phyloP scores from a whole-genome alignment of 345 rosid genomes.

The Arabidopsis arenosa region DNA sequence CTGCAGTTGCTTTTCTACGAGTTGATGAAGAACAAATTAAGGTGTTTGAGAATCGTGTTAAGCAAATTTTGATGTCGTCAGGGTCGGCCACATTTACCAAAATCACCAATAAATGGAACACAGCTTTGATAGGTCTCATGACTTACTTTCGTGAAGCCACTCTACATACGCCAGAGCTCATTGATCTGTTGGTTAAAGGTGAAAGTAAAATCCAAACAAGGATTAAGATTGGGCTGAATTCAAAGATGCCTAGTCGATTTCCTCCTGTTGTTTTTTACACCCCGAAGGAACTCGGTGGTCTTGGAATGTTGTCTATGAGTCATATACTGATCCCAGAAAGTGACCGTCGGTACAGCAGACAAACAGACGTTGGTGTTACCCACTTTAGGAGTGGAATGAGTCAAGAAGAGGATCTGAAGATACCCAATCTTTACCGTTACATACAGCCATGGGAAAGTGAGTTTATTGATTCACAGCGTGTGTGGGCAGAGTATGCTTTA shows the following conservation, averaged over 20 bases:
- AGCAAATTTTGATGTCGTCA: constrained; percentile 99
- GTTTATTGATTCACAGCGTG: constrained; percentile 98
- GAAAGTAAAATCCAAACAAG: constrained; percentile 99
- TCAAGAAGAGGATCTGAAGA: constrained; percentile 97
- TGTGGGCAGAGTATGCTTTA: constrained; percentile 99
- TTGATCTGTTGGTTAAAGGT: constrained; percentile 95
- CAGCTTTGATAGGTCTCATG: constrained; percentile 96
- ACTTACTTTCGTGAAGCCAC: constrained; percentile 99
- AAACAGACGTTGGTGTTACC: constrained; percentile 99
- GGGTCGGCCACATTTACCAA: constrained; percentile 98
- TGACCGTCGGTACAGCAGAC: constrained; percentile 99
- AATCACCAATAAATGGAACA: constrained; percentile 99
- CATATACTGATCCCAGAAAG: constrained; percentile 99
- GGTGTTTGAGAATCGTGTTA: constrained; percentile 97
- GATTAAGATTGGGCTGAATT: constrained; percentile 95
- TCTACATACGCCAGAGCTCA: constrained; percentile 96
- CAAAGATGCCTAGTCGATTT: constrained; percentile 99
- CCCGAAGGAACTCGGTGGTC: constrained; percentile 99
- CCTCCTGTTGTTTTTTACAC: constrained; percentile 99
- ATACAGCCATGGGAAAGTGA: constrained; percentile 99
- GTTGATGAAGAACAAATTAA: constrained; percentile 99
- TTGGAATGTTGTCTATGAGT: constrained; percentile 99
- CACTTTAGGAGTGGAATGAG: constrained; percentile 99
- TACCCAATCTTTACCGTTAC: constrained; percentile 98
- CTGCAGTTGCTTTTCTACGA: constrained; percentile 94